Percentiles rank a stretch among this genome's conserved stretches.
phyloP scores from a whole-genome alignment of 1,139 yeast genomes.

The Fermentozyma sake region DNA sequence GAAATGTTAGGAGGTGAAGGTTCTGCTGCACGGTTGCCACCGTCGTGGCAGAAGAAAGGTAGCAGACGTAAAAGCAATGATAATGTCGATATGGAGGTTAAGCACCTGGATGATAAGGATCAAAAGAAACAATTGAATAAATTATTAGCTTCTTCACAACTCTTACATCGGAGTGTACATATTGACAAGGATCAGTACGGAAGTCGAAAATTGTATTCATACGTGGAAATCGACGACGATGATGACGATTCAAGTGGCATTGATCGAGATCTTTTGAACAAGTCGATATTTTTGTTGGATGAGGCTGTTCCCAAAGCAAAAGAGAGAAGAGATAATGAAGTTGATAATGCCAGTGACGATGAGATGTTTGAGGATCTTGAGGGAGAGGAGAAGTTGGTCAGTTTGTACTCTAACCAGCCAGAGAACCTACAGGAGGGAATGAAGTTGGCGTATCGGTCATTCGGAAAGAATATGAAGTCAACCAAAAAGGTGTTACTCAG shows the following conservation, averaged over 20 bases:
- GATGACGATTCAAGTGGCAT: slow-evolving; percentile 21
- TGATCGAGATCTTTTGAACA: slow-evolving; percentile 8
- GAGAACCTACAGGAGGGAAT: slow-evolving; percentile 65
- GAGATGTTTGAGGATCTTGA: slow-evolving; percentile 12
- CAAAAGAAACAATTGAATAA: slow-evolving; percentile 6
- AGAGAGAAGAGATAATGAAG: slow-evolving; percentile 20
- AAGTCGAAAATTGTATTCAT: slow-evolving; percentile 24
- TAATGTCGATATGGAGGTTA: not conserved
- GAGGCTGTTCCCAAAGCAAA: slow-evolving; percentile 19
- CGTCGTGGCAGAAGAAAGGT: not conserved
- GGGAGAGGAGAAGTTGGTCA: slow-evolving; percentile 51
- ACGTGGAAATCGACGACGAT: slow-evolving; percentile 26
- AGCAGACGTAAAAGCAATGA: not conserved
- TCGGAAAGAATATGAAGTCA: slow-evolving; percentile 63
- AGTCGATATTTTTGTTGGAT: slow-evolving; percentile 12
- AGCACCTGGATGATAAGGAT: slow-evolving; percentile 1
- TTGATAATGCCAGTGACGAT: slow-evolving; percentile 17
- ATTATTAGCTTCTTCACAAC: slow-evolving; percentile 22
- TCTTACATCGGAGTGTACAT: slow-evolving; percentile 15
- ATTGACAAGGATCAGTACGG: slow-evolving; percentile 18
- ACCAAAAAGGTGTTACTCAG: slow-evolving; percentile 63
- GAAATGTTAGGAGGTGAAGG: slow-evolving; percentile 70
- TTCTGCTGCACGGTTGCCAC: slow-evolving; percentile 32
- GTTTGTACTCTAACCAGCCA: slow-evolving; percentile 87
- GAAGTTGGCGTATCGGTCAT: slow-evolving; percentile 62